Evolutionary conservation across 257 asterid species (phyloP).

Genomic region (Anisodus tanguticus): DNA sequence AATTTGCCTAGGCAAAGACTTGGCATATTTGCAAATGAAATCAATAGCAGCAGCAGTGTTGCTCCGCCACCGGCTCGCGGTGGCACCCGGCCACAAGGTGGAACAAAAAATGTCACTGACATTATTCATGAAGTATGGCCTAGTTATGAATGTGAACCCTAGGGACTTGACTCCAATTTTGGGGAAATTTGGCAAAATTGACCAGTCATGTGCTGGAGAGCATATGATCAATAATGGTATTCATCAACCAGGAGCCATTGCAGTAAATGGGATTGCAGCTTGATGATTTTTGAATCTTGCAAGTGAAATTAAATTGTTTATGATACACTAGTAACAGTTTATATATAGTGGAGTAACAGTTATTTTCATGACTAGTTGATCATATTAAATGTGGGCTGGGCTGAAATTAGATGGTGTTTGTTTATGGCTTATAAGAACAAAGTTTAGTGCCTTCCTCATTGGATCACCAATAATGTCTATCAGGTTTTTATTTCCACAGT

Average conservation of each 20-base stretch:
- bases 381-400: slow-evolving; percentile 7
- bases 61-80: slow-evolving; percentile 55
- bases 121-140: slow-evolving; percentile 67
- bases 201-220: neutral
- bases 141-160: slow-evolving; percentile 51
- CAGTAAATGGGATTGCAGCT: slow-evolving; percentile 15
- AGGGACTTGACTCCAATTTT: slow-evolving; percentile 53
- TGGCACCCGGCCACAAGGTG: slow-evolving; percentile 60
- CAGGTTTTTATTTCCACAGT: neutral
- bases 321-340: neutral
- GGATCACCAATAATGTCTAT: neutral
- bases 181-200: slow-evolving; percentile 28
- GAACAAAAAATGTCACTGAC: slow-evolving; percentile 70
- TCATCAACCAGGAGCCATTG: neutral
- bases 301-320: neutral
- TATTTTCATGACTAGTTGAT: neutral
- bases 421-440: no score
- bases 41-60: slow-evolving; percentile 62
- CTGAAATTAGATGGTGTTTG: neutral
- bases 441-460: no score
- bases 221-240: slow-evolving; percentile 3
- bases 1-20: slow-evolving; percentile 60
- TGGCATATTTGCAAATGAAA: slow-evolving; percentile 67
- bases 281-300: neutral
- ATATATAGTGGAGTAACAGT: neutral